A percentile compares a stretch with the other conserved stretches of the same genome.
phyloP scores from a whole-genome alignment of 768 basidiomycete species.

The Pisolithus microcarpus region DNA sequence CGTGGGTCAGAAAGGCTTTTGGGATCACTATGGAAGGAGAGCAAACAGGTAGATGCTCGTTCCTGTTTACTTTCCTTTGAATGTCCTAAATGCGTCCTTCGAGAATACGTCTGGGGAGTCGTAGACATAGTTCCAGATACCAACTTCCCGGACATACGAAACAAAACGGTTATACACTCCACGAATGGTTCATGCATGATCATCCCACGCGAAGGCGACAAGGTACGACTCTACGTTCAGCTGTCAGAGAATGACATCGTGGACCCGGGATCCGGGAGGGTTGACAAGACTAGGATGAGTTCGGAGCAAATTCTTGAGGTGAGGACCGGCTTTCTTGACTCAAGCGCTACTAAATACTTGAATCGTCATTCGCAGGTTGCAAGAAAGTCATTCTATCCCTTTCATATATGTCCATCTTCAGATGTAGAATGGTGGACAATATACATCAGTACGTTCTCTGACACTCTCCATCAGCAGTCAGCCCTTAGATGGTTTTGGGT shows the following conservation, averaged over 20 bases:
- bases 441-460: conserved; percentile 47
- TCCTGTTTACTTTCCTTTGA: background rate
- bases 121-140: conserved; percentile 66
- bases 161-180: conserved; percentile 60
- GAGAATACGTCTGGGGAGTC: conserved; percentile 78
- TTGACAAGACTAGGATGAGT: conserved; percentile 46
- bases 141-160: conserved; percentile 72
- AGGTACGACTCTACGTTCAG: conserved; percentile 67
- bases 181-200: conserved; percentile 62
- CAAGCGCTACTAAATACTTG: background rate
- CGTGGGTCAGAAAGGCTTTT: conserved; percentile 40
- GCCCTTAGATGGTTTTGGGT: background rate
- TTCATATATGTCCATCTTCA: conserved; percentile 40
- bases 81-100: background rate
- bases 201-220: conserved; percentile 66
- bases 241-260: conserved; percentile 43
- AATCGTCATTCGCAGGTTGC: conserved; percentile 36
- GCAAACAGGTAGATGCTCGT: conserved; percentile 30
- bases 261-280: conserved; percentile 39
- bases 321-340: conserved; percentile 6
- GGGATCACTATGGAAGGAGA: conserved; percentile 43
- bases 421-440: conserved; percentile 66
- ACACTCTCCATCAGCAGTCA: background rate
- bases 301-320: conserved; percentile 51
- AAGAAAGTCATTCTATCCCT: conserved; percentile 51